Evolutionary conservation across 192 early-diverging fungal species (phyloP).

Genomic region (Coemansia javaensis): DNA sequence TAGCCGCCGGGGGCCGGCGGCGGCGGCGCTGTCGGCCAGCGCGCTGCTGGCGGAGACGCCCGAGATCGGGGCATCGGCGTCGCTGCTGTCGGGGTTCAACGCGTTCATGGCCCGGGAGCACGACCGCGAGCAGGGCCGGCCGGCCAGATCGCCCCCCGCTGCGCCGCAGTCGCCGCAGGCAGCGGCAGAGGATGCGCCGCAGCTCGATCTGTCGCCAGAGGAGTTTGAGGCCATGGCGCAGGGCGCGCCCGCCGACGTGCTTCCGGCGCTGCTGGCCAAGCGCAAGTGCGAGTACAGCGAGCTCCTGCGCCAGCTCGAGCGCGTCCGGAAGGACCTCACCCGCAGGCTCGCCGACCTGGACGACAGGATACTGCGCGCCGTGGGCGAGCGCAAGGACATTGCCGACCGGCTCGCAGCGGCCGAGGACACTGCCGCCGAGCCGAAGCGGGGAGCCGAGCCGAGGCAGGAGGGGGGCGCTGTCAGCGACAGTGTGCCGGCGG

Average conservation of each 20-base stretch:
- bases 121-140: background rate
- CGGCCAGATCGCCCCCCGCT: background rate
- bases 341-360: slow-evolving; percentile 16
- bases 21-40: background rate
- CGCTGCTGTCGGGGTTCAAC: slow-evolving; percentile 33
- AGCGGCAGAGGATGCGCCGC: background rate
- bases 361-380: slow-evolving; percentile 12
- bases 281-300: slow-evolving; percentile 31
- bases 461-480: background rate
- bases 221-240: slow-evolving; percentile 24
- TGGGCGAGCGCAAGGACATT: slow-evolving; percentile 11
- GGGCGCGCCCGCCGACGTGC: slow-evolving; percentile 5
- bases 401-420: slow-evolving; percentile 6
- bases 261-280: slow-evolving; percentile 11
- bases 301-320: slow-evolving; percentile 20
- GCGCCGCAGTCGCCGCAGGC: background rate
- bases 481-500: background rate
- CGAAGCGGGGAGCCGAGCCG: background rate
- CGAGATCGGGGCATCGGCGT: slow-evolving; percentile 10
- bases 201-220: slow-evolving; percentile 8
- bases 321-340: slow-evolving; percentile 8
- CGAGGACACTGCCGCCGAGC: background rate
- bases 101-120: slow-evolving; percentile 14
- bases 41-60: slow-evolving; percentile 13
- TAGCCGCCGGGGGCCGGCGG: too few species aligned